Base-by-base conservation (phyloP, 78 protist genomes). In the Isochrysis galbana region DNA sequence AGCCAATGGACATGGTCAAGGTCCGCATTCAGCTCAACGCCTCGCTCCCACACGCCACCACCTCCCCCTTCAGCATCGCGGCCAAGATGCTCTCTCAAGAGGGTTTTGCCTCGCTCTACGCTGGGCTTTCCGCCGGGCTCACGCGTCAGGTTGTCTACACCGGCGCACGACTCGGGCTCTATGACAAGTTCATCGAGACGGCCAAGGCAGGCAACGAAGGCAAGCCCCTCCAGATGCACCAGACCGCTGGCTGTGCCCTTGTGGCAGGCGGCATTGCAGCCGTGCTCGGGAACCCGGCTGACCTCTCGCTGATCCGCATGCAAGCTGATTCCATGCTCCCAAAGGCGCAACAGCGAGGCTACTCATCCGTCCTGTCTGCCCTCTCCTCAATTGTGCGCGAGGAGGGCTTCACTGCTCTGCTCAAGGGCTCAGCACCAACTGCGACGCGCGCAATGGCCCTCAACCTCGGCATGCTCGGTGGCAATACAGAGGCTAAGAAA, bases 361-460 rank as follows among this genome's bases (percentile, higher is more conserved):
- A 67, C 77, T 21, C 5, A 14, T 10, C 32, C 36, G 38, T 67
- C 5, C 41, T 10, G 41, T 10, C 5, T 67, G 77, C 77, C 41
- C 77, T 67, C 36, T 29, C 5, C 46, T 32, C 38, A 22, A 26
- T 80, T 38, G 32, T 80, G 23, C 44, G 47, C 32, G 5, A 7
- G 41, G 87, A 80, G 48, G 87, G 87, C 45, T 2, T 39, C 46
- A 14, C 1, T 46, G 45, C 46, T 32, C 87, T 80, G 5, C 29
- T 14, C 38, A 80, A 7, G 11, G 87, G 87, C 5, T 80, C 61
- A 22, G 0, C 2, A 14, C 87, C 87, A 46, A 80, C 87, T 14
- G 48, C 29, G 47, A 41, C 26, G 38, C 87, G 87, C 46, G 87
- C 87, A 46, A 80, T 80, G 87, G 45, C 46, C 36, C 87, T 80